phyloP scores from a whole-genome alignment of 23 red algal genomes.

The Gracilaria domingensis region DNA sequence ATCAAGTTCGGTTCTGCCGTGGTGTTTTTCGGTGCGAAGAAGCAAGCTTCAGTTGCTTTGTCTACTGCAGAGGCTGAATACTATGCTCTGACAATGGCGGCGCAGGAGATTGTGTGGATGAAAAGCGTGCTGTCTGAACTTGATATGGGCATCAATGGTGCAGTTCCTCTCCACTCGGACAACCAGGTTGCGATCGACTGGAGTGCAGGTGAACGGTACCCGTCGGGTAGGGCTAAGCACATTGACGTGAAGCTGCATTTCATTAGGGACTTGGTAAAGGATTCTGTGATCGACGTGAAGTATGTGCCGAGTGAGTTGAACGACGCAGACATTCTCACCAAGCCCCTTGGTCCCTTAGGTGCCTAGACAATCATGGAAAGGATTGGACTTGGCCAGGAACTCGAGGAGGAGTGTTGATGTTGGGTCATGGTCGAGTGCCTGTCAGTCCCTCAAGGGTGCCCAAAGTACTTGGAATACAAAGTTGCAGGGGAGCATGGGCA shows the following conservation, averaged over 20 bases:
- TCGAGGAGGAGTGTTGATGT: background rate
- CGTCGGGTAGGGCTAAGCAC: conserved; percentile 39
- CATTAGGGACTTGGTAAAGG: background rate
- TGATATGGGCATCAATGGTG: background rate
- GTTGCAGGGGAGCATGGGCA: background rate
- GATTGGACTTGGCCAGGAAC: background rate
- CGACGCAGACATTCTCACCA: conserved; percentile 1
- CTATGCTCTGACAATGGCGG: conserved; percentile 3
- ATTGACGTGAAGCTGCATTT: conserved; percentile 19
- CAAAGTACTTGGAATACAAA: too few relatives aligned
- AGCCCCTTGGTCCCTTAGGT: background rate
- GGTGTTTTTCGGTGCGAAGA: background rate
- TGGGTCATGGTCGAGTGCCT: too few relatives aligned
- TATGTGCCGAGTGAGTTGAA: conserved; percentile 20
- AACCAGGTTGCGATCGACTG: conserved; percentile 4
- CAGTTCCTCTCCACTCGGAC: conserved; percentile 3
- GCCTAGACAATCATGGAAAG: background rate
- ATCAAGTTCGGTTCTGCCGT: background rate
- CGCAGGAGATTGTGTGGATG: conserved; percentile 2
- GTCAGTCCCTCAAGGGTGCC: too few relatives aligned
- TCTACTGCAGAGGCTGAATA: conserved; percentile 30
- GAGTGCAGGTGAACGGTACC: background rate
- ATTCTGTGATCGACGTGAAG: background rate
- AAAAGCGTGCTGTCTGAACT: background rate
- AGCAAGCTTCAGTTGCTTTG: conserved; percentile 8